Evolutionary conservation across 352 stramenopile species (phyloP), one percentile per base, ranked within the genome.

Genomic region (Pelagophyceae sp.): DNA sequence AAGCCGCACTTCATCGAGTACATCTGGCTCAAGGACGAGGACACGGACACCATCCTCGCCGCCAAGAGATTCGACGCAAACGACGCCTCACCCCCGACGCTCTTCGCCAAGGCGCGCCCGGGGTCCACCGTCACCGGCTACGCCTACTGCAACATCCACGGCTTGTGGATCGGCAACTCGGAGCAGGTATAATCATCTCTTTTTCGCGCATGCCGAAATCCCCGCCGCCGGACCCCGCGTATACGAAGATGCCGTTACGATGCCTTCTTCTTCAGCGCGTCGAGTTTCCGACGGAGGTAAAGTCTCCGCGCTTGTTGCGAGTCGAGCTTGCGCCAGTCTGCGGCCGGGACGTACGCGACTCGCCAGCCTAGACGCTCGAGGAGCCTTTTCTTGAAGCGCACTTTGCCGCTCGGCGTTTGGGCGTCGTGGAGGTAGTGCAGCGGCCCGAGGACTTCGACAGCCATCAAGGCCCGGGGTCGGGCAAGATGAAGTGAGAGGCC

Each of bases 21-120:
- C 54, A 77, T 83, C 37, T 83, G 80, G 80, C 63, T 83, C 72
- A 80, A 82, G 45, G 71, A 83, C 76, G 61, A 72, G n/a, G 64
- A 40, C 15, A 67, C 78, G 20, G 69, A 76, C 15, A 58, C 81
- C 23, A 76, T 81, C 31, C 63, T 79, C 25, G 45, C 72, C 3
- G 80, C 69, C 17, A 83, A 83, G 74, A 72, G 27, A 0, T 80
- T 83, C 17, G 31, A 50, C 0, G n/a, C 77, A 0, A 81, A n/a
- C 0, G 80, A 83, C 38, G 20, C 77, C 29, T 72, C 65, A 32
- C 80, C 80, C 32, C 79, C 79, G 19, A 76, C 72, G 1, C 38
- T 81, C 31, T 76, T 35, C 37, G 40, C n/a, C 38, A 79, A 76
- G n/a, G 58, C 23, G 11, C 37, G 65, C 1, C 71, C 71, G 31